These are phyloP conservation scores for Alternaria angustiovoidea DNA, from an alignment of 2,329 filamentous ascomycete species.

Conservation along the genomic window DNA sequence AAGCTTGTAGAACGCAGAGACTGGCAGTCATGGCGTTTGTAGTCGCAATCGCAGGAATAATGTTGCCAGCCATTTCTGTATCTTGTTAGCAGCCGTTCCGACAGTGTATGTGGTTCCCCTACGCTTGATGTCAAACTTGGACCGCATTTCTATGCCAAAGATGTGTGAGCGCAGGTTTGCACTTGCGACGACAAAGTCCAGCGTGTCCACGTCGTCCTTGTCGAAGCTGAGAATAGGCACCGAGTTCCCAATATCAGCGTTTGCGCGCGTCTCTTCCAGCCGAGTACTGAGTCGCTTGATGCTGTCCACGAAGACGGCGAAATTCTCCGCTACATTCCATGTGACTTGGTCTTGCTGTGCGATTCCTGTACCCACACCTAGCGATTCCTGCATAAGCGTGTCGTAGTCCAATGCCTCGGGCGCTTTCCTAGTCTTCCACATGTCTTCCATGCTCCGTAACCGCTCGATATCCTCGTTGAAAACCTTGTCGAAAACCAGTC, in stretches of 20 bases:
- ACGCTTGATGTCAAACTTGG: slow-evolving; percentile 93
- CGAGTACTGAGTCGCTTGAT: slow-evolving; percentile 78
- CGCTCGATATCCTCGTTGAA: slow-evolving; percentile 86
- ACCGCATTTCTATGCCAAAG: slow-evolving; percentile 89
- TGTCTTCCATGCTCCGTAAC: slow-evolving; percentile 86
- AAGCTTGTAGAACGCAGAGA: slow-evolving; percentile 88
- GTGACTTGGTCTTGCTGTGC: slow-evolving; percentile 73
- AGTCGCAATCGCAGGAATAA: slow-evolving; percentile 97
- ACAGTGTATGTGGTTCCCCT: slow-evolving; percentile 26
- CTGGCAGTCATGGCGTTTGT: slow-evolving; percentile 97
- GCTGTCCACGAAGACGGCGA: slow-evolving; percentile 86
- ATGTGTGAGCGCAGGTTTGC: slow-evolving; percentile 87
- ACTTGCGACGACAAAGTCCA: slow-evolving; percentile 91
- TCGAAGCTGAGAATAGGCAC: slow-evolving; percentile 82
- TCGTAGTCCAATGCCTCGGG: slow-evolving; percentile 79
- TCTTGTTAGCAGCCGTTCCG: slow-evolving; percentile 9
- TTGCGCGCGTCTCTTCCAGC: slow-evolving; percentile 69
- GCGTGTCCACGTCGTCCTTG: slow-evolving; percentile 93
- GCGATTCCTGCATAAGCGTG: slow-evolving; percentile 62
- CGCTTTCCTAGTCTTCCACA: slow-evolving; percentile 87
- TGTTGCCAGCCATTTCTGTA: slow-evolving; percentile 95
- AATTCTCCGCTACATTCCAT: slow-evolving; percentile 86
- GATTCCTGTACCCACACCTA: slow-evolving; percentile 62
- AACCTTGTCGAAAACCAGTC: slow-evolving; percentile 90
- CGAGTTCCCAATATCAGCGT: slow-evolving; percentile 57